Conservation (phyloP, 495 filamentous ascomycete species). For the Penicillium salamii region DNA sequence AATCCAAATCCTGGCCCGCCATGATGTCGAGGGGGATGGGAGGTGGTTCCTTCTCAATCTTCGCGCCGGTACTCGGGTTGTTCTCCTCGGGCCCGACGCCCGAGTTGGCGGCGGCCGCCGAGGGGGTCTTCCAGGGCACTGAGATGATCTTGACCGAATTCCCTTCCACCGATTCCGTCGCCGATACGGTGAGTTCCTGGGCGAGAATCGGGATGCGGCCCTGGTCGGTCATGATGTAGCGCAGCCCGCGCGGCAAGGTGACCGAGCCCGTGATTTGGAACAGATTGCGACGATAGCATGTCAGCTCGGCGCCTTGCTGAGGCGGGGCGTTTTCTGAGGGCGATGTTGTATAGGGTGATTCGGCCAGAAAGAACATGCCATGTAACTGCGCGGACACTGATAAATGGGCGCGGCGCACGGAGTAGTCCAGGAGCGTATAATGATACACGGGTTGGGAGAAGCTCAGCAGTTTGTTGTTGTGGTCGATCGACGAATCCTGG, state of each 20-base stretch:
- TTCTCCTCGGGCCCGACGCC: constrained; percentile 48
- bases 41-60: constrained; percentile 62
- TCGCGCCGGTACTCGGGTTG: constrained; percentile 51
- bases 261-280: constrained; percentile 87
- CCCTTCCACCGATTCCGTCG: constrained; percentile 86
- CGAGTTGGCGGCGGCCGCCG: constrained; percentile 52
- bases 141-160: constrained; percentile 87
- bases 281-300: constrained; percentile 86
- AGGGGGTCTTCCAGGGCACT: constrained; percentile 85
- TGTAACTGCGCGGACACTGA: constrained; percentile 80
- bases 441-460: constrained; percentile 70
- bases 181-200: constrained; percentile 76
- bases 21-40: constrained; percentile 72
- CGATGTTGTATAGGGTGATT: constrained; percentile 67
- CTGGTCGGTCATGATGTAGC: constrained; percentile 73
- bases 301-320: constrained; percentile 66
- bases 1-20: constrained; percentile 72
- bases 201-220: constrained; percentile 71
- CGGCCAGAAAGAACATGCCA: constrained; percentile 94
- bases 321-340: constrained; percentile 64
- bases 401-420: constrained; percentile 55
- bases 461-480: constrained; percentile 76
- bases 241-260: constrained; percentile 67
- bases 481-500: constrained; percentile 53
- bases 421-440: constrained; percentile 68